phyloP scores from a whole-genome alignment of 495 filamentous ascomycete genomes.

The Aspergillus taichungensis region DNA sequence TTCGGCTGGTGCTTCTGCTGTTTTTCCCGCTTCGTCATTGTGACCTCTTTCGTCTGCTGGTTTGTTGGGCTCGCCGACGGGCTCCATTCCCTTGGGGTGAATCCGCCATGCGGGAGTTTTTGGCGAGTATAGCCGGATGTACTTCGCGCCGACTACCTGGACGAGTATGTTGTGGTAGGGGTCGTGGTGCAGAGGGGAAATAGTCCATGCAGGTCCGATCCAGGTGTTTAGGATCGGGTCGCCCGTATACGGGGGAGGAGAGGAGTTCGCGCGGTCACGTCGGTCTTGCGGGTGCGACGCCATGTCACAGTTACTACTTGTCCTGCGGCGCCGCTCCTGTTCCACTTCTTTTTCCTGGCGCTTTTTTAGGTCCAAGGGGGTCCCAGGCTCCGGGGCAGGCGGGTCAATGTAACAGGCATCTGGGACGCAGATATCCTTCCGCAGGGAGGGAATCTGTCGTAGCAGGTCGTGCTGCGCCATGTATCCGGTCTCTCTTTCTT shows the following conservation, averaged over 20 bases:
- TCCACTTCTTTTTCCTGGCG: slow-evolving; percentile 19
- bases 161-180: slow-evolving; percentile 88
- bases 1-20: slow-evolving; percentile 9
- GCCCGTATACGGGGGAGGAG: no score
- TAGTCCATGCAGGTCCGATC: slow-evolving; percentile 82
- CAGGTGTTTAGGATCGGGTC: slow-evolving; percentile 67
- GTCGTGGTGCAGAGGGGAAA: slow-evolving; percentile 88
- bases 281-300: no score
- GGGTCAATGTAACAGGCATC: slow-evolving; percentile 77
- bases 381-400: slow-evolving; percentile 33
- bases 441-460: slow-evolving; percentile 67
- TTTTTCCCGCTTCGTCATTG: background rate
- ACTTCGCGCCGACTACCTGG: slow-evolving; percentile 88
- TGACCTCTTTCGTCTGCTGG: slow-evolving; percentile 4
- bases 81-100: slow-evolving; percentile 58
- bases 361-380: slow-evolving; percentile 42
- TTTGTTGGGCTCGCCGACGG: slow-evolving; percentile 27
- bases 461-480: slow-evolving; percentile 89
- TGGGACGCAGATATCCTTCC: slow-evolving; percentile 68
- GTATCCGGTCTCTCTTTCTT: slow-evolving; percentile 48
- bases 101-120: slow-evolving; percentile 45
- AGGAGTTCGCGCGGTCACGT: no score
- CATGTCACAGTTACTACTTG: slow-evolving; percentile 34
- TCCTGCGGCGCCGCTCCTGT: background rate
- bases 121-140: slow-evolving; percentile 77